Evolutionary conservation across 345 rosid species (phyloP), one percentile per base, ranked within the genome.

Genomic region (Lepidium aucheri): DNA sequence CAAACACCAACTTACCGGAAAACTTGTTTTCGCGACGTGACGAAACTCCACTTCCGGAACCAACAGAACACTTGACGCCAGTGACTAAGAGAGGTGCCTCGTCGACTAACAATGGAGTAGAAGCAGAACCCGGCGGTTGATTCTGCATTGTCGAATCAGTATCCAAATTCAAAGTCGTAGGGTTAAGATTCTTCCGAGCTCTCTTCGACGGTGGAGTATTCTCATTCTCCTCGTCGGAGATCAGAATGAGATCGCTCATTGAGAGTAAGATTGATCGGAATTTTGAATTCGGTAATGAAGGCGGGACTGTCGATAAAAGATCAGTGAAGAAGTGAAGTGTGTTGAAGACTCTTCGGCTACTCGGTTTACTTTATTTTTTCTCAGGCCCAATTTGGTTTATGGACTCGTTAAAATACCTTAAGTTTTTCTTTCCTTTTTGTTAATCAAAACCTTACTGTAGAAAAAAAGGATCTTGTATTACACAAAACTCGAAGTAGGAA

Each of bases 81-180:
- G 78, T 60, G 51, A 75, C 60, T 14, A 68, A 76, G 65, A 78
- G 34, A 7, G 87, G 87, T n/a, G 84, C 65, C 38, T 89, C 93
- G 35, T 85, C 56, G 46, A 84, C 80, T 60, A 84, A 33, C 2
- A 64, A 70, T 8, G 92, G 81, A 7, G 81, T 65, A n/a, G 78
- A 72, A 38, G 56, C 34, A 41, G 85, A 36, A 24, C 22, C 61
- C 17, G 70, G 67, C 17, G 49, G 59, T 24, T 17, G 69, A 33
- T 83, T 87, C 63, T 54, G 63, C 4, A 15, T 57, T 17, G 50
- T 58, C 54, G 72, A 11, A 9, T 53, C 39, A 11, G 45, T 0
- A 18, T 45, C 73, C 42, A 62, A 42, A 17, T 59, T 51, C 12
- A 67, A 10, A 50, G 51, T 14, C 9, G 68, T 41, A 17, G 67